Conservation (phyloP, 192 early-diverging fungal genomes). For the Anaeromyces robustus region DNA sequence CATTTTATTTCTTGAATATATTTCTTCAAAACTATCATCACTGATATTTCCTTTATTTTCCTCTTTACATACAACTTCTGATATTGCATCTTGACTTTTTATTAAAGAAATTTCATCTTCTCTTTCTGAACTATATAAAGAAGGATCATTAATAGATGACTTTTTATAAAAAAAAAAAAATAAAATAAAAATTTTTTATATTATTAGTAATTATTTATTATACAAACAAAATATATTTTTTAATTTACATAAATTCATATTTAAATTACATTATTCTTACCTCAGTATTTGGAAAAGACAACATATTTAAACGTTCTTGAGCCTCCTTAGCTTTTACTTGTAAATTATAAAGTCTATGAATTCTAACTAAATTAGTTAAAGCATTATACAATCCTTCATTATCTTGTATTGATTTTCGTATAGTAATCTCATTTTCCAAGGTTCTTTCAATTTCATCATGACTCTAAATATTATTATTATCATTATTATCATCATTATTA, state of each 20-base stretch:
- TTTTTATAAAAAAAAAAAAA: not conserved
- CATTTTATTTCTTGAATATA: not conserved
- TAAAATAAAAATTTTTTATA: not conserved
- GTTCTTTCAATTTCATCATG: not conserved
- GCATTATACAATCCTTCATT: not conserved
- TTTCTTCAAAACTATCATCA: not conserved
- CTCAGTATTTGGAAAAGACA: not conserved
- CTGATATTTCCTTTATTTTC: not conserved
- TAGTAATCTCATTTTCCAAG: not conserved
- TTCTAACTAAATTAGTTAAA: not conserved
- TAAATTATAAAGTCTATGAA: not conserved
- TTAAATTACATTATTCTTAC: too few relatives aligned
- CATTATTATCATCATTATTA: too few relatives aligned
- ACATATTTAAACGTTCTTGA: not conserved
- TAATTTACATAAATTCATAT: too few relatives aligned
- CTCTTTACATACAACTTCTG: not conserved
- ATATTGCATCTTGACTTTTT: not conserved
- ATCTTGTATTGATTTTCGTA: not conserved
- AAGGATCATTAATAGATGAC: not conserved
- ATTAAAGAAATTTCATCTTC: not conserved
- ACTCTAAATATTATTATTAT: not conserved
- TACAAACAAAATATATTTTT: too few relatives aligned
- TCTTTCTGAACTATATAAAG: not conserved
- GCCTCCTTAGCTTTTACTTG: not conserved
- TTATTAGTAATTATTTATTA: too few relatives aligned